phyloP scores from a whole-genome alignment of 2,329 filamentous ascomycete species.

The Fusarium floridanum region DNA sequence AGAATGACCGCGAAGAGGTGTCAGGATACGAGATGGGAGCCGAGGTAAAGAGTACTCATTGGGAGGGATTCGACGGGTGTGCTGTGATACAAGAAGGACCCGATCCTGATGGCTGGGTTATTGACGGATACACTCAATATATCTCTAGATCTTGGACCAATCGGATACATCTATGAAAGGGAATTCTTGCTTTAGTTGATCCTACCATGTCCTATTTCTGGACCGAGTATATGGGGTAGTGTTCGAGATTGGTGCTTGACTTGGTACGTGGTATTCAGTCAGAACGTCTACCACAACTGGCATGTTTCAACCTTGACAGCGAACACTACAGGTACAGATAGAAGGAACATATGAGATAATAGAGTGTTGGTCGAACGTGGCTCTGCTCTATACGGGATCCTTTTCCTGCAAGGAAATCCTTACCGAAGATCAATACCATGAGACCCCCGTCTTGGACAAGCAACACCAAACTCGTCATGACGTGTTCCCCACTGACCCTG shows the following conservation, averaged over 20 bases:
- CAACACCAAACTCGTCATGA: slow-evolving; percentile 8
- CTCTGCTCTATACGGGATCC: neutral
- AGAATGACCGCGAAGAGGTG: neutral
- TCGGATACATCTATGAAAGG: neutral
- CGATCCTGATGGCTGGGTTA: neutral
- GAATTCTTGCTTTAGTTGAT: neutral
- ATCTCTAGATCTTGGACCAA: neutral
- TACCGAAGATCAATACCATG: neutral
- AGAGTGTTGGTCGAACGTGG: neutral
- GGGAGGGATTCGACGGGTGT: neutral
- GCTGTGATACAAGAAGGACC: neutral
- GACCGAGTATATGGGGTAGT: neutral
- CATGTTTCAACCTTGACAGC: neutral
- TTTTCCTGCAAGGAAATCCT: neutral
- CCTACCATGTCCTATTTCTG: neutral
- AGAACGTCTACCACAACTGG: neutral
- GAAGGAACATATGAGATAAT: neutral
- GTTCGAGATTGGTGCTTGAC: neutral
- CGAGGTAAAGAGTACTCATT: neutral
- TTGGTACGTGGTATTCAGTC: neutral
- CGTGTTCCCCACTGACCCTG: neutral
- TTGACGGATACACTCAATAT: neutral
- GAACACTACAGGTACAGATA: neutral
- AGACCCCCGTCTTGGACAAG: neutral
- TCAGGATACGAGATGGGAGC: neutral